Evolutionary conservation across 2,329 filamentous ascomycete species (phyloP).

Genomic region (Pseudogymnoascus sp.): DNA sequence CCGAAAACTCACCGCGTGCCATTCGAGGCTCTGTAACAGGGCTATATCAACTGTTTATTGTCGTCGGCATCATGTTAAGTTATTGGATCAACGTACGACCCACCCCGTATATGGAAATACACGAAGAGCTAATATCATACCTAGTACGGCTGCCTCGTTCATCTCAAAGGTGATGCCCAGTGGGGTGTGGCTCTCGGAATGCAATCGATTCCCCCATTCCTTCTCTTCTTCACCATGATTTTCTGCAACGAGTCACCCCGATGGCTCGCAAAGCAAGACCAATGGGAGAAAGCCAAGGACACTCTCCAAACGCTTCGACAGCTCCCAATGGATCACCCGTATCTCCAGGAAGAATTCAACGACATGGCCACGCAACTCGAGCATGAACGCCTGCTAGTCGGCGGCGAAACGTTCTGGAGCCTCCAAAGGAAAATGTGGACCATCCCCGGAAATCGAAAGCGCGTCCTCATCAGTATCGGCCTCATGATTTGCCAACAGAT

Average conservation of each 20-base stretch:
- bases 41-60: conserved; percentile 3
- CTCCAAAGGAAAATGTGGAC: conserved; percentile 19
- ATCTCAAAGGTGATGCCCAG: conserved; percentile 40
- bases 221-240: conserved; percentile 52
- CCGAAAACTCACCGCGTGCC: neutral
- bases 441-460: conserved; percentile 48
- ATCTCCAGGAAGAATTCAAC: conserved; percentile 50
- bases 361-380: conserved; percentile 57
- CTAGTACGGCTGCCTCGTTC: neutral
- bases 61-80: neutral
- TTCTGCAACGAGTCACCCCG: conserved; percentile 57
- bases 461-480: conserved; percentile 50
- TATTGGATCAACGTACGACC: neutral
- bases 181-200: conserved; percentile 50
- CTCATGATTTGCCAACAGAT: conserved; percentile 60
- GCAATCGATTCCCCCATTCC: conserved; percentile 43
- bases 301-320: conserved; percentile 49
- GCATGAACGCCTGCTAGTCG: conserved; percentile 48
- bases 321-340: conserved; percentile 43
- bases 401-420: conserved; percentile 31
- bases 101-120: neutral
- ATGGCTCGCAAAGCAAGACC: conserved; percentile 56
- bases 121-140: neutral
- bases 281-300: conserved; percentile 52
- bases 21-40: conserved; percentile 4